Evolutionary conservation across 2,329 filamentous ascomycete species (phyloP), one percentile per base, ranked within the genome.

Genomic region (Plenodomus tracheiphilus): DNA sequence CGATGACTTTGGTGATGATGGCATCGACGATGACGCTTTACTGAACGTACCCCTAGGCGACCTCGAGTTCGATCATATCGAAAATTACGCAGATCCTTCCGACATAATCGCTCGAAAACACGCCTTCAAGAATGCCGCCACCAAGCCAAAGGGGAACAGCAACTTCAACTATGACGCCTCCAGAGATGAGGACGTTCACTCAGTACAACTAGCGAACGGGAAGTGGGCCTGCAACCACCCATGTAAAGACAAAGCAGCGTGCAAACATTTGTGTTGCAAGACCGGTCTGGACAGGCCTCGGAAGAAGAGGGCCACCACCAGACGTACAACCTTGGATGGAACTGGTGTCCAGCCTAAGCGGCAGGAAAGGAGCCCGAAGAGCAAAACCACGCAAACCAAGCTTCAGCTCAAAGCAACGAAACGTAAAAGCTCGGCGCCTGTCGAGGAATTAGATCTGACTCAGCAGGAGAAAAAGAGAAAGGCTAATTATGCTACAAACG

Each of bases 181-280:
- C 39, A 51, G 50, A 30, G 45, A 51, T 25, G 22, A 50, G 38
- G 39, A 51, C 20, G 54, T 58, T 28, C 72, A 79, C 39, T 79
- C 84, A 4, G 66, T 73, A 1, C 79, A 78, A 58, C 79, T 91
- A 52, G 70, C 77, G 0, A 92, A 89, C 62, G 88, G 88, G 0
- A 88, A 81, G 62, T 92, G 86, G 84, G 79, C 80, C 30, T 93
- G 89, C 71, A 87, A 87, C 49, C 89, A 93, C 63, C 70, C 70
- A 16, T 92, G 89, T 73, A 84, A 81, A 59, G 77, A 86, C 56
- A 85, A 82, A 58, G 74, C 68, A 34, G 72, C 65, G 9, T 92
- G 89, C 69, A 88, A 84, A 58, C 89, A 93, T 61, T 70, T 81
- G 30, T 93, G 89, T 61, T 93, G 89, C 62, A 80, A 80, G 19